phyloP scores from a whole-genome alignment of 73 alveolate species.

The Paramecium primaurelia region DNA sequence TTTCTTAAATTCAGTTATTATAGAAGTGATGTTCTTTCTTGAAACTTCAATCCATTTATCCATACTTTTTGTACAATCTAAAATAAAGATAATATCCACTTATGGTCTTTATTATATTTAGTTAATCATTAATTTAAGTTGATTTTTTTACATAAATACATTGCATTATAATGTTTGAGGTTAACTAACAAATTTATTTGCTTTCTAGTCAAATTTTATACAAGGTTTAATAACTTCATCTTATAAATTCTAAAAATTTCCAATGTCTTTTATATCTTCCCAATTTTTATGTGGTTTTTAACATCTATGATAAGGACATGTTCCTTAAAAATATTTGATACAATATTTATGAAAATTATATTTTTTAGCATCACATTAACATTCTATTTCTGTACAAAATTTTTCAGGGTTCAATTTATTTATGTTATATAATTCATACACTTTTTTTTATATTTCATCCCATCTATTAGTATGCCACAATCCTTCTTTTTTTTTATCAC shows the following conservation, averaged over 20 bases:
- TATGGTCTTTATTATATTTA: neutral
- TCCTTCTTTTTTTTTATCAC: neutral
- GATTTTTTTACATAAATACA: neutral
- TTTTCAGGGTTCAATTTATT: neutral
- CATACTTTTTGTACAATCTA: neutral
- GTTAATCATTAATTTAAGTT: neutral
- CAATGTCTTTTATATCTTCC: neutral
- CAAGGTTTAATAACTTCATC: neutral
- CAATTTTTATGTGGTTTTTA: neutral
- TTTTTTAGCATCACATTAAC: neutral
- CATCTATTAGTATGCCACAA: neutral
- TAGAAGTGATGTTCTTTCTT: neutral
- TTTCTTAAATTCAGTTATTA: neutral
- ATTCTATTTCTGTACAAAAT: neutral
- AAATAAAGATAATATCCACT: neutral
- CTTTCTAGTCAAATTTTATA: neutral
- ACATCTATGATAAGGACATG: neutral
- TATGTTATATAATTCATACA: neutral
- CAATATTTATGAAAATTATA: neutral
- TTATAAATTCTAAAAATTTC: neutral
- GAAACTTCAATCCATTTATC: neutral
- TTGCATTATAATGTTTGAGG: neutral
- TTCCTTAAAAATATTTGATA: neutral
- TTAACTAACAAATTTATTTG: neutral
- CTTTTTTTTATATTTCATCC: neutral